Conservation (phyloP, 352 stramenopile genomes). For the Phytophthora cryptogea region DNA sequence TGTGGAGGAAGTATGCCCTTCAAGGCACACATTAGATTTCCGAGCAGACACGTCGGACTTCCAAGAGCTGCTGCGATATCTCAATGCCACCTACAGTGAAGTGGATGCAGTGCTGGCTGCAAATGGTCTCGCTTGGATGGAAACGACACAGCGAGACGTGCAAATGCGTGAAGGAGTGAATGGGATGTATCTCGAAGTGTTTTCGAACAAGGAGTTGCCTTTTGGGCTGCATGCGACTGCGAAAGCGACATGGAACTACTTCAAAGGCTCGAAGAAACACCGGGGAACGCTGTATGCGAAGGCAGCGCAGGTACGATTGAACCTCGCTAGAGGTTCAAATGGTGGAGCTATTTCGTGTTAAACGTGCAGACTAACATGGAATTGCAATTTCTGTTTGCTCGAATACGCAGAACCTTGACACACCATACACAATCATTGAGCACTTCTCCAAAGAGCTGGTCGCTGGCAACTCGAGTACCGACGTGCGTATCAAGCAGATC, state of each 20-base stretch:
- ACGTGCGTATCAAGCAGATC: constrained; percentile 65
- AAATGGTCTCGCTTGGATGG: constrained; percentile 35
- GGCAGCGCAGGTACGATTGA: constrained; percentile 25
- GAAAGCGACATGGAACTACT: constrained; percentile 40
- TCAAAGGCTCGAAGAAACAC: constrained; percentile 43
- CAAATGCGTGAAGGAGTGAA: constrained; percentile 29
- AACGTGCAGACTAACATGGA: not conserved
- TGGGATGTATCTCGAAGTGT: constrained; percentile 38
- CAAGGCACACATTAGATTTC: constrained; percentile 20
- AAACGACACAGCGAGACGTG: constrained; percentile 31
- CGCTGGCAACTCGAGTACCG: constrained; percentile 48
- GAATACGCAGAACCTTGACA: constrained; percentile 28
- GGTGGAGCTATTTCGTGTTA: not conserved
- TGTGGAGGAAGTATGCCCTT: constrained; percentile 18
- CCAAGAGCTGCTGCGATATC: constrained; percentile 26
- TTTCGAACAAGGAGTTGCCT: constrained; percentile 36
- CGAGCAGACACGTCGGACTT: constrained; percentile 30
- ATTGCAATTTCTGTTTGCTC: not conserved
- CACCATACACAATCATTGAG: constrained; percentile 61
- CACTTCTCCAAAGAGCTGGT: constrained; percentile 63
- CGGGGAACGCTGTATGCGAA: constrained; percentile 39
- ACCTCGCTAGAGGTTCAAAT: not conserved
- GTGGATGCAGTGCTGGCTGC: constrained; percentile 30
- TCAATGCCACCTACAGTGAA: constrained; percentile 28
- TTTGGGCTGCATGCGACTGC: constrained; percentile 32